Evolutionary conservation across 192 early-diverging fungal genomes (phyloP).

Genomic region (Coemansia sp.): DNA sequence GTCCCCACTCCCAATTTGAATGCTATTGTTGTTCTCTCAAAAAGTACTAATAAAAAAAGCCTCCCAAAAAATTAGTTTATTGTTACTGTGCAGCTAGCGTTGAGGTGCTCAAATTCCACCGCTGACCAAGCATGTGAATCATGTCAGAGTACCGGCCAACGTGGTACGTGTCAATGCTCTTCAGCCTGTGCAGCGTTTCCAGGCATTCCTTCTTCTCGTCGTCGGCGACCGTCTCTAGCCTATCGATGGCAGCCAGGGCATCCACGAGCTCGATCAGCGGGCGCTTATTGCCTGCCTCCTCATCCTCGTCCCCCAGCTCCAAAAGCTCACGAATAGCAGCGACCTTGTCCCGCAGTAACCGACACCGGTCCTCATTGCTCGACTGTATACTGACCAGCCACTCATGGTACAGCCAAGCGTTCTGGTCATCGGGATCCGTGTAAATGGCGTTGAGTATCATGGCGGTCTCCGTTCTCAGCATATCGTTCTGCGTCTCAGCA

Average conservation of each 20-base stretch:
- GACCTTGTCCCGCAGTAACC: conserved; percentile 26
- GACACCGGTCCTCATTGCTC: conserved; percentile 26
- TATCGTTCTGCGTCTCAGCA: conserved; percentile 8
- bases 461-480: conserved; percentile 70
- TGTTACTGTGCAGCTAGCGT: too few species aligned
- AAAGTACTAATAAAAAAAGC: too few species aligned
- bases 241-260: conserved; percentile 25
- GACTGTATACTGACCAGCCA: conserved; percentile 78
- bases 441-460: conserved; percentile 89
- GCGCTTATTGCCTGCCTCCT: conserved; percentile 20
- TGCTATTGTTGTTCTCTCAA: too few species aligned
- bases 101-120: conserved; percentile 31
- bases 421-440: conserved; percentile 97
- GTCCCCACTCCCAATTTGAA: not conserved
- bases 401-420: conserved; percentile 95
- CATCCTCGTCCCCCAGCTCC: conserved; percentile 52
- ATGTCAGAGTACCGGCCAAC: conserved; percentile 37
- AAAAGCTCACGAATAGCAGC: conserved; percentile 49
- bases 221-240: conserved; percentile 6
- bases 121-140: conserved; percentile 14
- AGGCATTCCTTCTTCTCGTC: conserved; percentile 31
- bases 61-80: not conserved
- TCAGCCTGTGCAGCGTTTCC: conserved; percentile 17
- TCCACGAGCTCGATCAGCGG: conserved; percentile 38
- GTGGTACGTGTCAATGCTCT: conserved; percentile 33